Evolutionary conservation across 2,329 filamentous ascomycete species (phyloP), one percentile per base, ranked within the genome.

Genomic region (Stachybotrys elegans): DNA sequence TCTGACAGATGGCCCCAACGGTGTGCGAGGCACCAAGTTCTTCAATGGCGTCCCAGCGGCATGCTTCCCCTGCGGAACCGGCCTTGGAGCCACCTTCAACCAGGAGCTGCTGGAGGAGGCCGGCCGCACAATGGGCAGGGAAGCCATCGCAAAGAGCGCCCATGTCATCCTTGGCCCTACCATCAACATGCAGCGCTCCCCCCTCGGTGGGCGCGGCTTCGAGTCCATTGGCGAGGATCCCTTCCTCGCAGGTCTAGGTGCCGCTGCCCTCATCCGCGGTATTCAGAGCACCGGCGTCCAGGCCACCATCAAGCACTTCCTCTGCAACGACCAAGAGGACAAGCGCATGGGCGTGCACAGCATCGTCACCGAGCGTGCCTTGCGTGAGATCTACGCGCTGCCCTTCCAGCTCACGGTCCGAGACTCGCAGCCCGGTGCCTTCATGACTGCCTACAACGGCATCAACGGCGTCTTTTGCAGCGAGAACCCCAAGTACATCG

Each of bases 1-100:
- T 39, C 71, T 83, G 38, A 78, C 79, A 29, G 84, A 88, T 53
- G 83, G 84, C 0, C 84, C 84, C 29, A 86, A 86, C 58, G 84
- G 84, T 41, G 76, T 84, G 25, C 72, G 84, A 50, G 83, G 83
- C 41, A 81, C 77, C 38, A 79, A 77, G 52, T 86, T 84, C 69
- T 86, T 86, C 64, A 78, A 81, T 51, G 79, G 82, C 42, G 65
- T 73, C 23, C 71, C 69, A 20, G 75, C 79, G 2, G 78, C 78
- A n/a, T 81, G 78, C 53, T 75, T 83, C 51, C 78, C 79, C 11
- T 81, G 78, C 48, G 77, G 76, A 19, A 79, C 77, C 0, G 73
- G 68, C 2, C 66, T 83, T 6, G 79, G 74, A 22, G 69, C 79
- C 5, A 81, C 78, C 20, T 83, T 76, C 57, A 79, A 83, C 58